Base-by-base conservation (phyloP, 495 filamentous ascomycete genomes). In the Aspergillus homomorphus region DNA sequence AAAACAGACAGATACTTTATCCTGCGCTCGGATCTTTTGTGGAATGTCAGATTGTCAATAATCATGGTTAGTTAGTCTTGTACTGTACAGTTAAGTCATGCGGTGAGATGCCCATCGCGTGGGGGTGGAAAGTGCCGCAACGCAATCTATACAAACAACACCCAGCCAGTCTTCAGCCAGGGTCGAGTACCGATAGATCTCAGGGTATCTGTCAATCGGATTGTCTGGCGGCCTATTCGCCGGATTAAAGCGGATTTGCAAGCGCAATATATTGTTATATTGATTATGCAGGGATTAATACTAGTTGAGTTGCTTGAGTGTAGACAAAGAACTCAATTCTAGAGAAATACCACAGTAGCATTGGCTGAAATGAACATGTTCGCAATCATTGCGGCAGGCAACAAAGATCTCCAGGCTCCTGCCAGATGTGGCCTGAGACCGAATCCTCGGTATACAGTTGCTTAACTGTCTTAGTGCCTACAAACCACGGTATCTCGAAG, bases 361-460 rank as follows among this genome's bases (percentile, higher is more conserved):
- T 28, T 9, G 9, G 9, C 9, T 28, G 33, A 38, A 38, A 6
- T 38, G 33, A 38, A 38, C 33, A 38, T 38, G 33, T 38, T 10
- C 7, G 15, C 33, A 12, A 18, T 55, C 53, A 15, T 26, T 45
- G 20, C 21, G 22, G 45, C 28, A n/a, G 21, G 28, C 18, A 21
- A 42, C 41, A 16, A 12, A 51, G 51, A 41, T 45, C 53, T n/a
- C n/a, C n/a, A n/a, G n/a, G n/a, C 53, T 38, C 53, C 45, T 55
- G 20, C 22, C 19, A 55, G 53, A 4, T 28, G 12, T 43, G 28
- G 41, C 28, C 15, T 28, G 38, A 15, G 20, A 5, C 21, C n/a
- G 41, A n/a, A 0, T 20, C 41, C 24, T 26, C 21, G 12, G 12
- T 38, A 38, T 38, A 38, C 10, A 30, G 26, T 30, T 30, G 10